Evolutionary conservation across 495 filamentous ascomycete genomes (phyloP), one percentile per base, ranked within the genome.

Genomic region (Sphaerosporella brunnea): DNA sequence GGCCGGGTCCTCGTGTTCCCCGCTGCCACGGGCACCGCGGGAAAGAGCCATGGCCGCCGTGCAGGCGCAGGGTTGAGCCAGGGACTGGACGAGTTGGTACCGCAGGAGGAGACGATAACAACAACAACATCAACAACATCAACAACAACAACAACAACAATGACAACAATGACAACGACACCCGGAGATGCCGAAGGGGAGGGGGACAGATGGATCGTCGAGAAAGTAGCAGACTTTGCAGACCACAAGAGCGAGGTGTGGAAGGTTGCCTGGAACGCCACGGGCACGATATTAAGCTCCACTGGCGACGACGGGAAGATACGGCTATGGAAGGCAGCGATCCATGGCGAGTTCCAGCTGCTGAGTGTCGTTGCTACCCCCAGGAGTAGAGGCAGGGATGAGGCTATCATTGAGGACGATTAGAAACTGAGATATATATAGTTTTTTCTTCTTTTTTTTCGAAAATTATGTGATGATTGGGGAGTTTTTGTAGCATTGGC

Each of bases 261-360:
- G 74, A 63, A 70, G 44, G 72, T 77, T 4, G 68, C 63, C 2
- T 78, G 77, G 54, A 73, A 77, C 48, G 70, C 71, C 21, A 74
- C 77, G 42, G 74, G 74, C 7, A 72, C 73, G 48, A 67, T 77
- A 20, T 51, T 78, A 43, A 73, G 70, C 1, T 73, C 67, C 15
- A 69, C 72, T 3, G 74, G 74, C 2, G 74, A 78, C 46, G 74
- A 78, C 56, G 74, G 74, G 9, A 73, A 68, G 55, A 60, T 78
- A 18, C 62, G 72, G 53, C 66, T 75, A 42, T 77, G 74, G 59
- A 60, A 61, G 34, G 49, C 53, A 4, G 57, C 58, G 5, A 54
- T 58, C 38, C 58, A 51, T n/a, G 58, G 58, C 5, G 53, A 61
- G 37, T 61, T 60, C 37, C 53, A 60, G 35, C 54, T 59, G 13